Evolutionary conservation across 2,329 filamentous ascomycete genomes (phyloP), one percentile per base, ranked within the genome.

Genomic region (Fusarium bulbicola): DNA sequence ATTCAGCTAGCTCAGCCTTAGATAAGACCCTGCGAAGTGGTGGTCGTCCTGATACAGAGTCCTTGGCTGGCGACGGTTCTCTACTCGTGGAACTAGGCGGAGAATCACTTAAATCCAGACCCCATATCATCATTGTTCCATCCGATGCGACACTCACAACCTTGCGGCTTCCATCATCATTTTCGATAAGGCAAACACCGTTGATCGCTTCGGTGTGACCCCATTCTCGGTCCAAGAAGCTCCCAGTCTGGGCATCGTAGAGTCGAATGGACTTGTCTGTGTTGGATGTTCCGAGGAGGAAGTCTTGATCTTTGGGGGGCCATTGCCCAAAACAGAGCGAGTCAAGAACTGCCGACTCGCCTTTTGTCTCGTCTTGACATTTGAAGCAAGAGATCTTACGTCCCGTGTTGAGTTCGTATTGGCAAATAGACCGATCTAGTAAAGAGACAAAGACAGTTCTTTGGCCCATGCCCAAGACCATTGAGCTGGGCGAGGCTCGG

Each of bases 121-220:
- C 84, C 92, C 93, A 96, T 34, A 95, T 90, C 92, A 95, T 95
- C 72, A 95, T 91, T 1, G 93, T 94, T 3, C 93, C 93, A 80
- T 96, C 93, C 10, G 92, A 90, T 4, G 92, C 93, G 37, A 93
- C 92, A 73, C 92, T 95, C 59, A 95, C 88, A 46, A 94, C 83
- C 67, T 86, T 88, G 59, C 88, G 87, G 32, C 84, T 83, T 21
- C 86, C 84, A 21, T 89, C 87, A 1, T 87, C 85, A 13, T 86
- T 86, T 61, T 92, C 89, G 16, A 95, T 81, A 24, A 98, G 83
- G 8, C 92, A 89, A 24, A 97, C 90, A 68, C 95, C 95, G 58
- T 93, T 97, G 72, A 99, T 94, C 14, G 95, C 93, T 79, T 98
- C 95, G 0, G 95, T 97, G 76, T 99, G 96, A 3, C 96, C 96